phyloP scores from a whole-genome alignment of 208 protist genomes.

The Lotmaria passim region DNA sequence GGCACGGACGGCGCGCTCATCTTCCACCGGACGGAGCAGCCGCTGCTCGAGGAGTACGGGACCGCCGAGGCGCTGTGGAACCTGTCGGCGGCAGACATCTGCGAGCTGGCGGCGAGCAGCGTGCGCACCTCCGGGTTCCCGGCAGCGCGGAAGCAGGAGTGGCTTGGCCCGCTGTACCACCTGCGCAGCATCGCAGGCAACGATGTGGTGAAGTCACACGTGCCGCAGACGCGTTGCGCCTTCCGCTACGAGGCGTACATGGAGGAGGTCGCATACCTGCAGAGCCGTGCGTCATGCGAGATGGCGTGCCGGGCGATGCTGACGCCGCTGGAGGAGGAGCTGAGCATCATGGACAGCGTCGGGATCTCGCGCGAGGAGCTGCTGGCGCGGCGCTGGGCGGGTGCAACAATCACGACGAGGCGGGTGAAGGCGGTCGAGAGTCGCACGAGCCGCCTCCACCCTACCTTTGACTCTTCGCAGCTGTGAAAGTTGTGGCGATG shows the following conservation, averaged over 20 bases:
- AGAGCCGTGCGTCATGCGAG: conserved; percentile 47
- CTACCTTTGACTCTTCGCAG: conserved; percentile 20
- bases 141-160: conserved; percentile 56
- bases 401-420: conserved; percentile 10
- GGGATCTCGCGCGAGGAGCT: conserved; percentile 62
- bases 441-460: background rate
- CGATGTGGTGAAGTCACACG: conserved; percentile 90
- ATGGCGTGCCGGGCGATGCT: conserved; percentile 51
- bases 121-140: conserved; percentile 85
- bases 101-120: conserved; percentile 85
- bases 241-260: conserved; percentile 94
- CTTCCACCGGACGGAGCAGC: conserved; percentile 97
- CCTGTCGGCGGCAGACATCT: conserved; percentile 80
- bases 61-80: conserved; percentile 86
- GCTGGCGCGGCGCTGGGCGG: conserved; percentile 38
- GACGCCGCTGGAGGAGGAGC: conserved; percentile 55
- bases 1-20: conserved; percentile 94
- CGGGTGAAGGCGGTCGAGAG: background rate
- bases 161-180: conserved; percentile 74
- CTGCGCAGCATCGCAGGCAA: conserved; percentile 82
- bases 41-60: conserved; percentile 92
- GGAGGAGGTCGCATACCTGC: conserved; percentile 84
- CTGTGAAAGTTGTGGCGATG: conserved; percentile 1
- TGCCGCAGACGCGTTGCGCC: conserved; percentile 94
- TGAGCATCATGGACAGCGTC: conserved; percentile 52